Conservation (phyloP, 768 basidiomycete species). For the Boletellus ananas region DNA sequence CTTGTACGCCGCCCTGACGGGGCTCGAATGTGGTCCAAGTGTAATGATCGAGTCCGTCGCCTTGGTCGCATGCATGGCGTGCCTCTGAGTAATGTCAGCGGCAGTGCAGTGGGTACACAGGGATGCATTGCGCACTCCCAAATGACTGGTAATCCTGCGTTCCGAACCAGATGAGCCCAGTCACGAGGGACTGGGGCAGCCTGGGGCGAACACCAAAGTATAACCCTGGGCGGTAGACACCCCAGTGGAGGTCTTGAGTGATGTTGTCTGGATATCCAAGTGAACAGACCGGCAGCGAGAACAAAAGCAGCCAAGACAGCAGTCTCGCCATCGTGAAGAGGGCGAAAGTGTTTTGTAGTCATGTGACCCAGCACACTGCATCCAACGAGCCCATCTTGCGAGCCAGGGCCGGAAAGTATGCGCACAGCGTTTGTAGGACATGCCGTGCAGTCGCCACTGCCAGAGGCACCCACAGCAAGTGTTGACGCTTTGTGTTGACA, state of each 20-base stretch:
- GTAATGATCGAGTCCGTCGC: slow-evolving; percentile 75
- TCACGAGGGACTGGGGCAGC: slow-evolving; percentile 85
- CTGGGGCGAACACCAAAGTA: slow-evolving; percentile 91
- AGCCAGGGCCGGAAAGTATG: too few species aligned
- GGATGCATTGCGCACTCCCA: slow-evolving; percentile 44
- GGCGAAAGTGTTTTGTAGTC: neutral
- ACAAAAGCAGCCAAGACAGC: slow-evolving; percentile 27
- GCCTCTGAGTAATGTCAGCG: slow-evolving; percentile 43
- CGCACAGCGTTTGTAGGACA: too few species aligned
- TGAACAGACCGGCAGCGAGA: slow-evolving; percentile 15
- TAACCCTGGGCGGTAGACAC: slow-evolving; percentile 86
- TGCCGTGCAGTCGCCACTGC: too few species aligned
- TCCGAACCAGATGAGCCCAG: slow-evolving; percentile 93
- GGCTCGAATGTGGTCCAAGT: slow-evolving; percentile 88
- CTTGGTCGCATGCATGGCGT: slow-evolving; percentile 88
- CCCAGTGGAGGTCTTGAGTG: slow-evolving; percentile 54
- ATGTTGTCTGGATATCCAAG: slow-evolving; percentile 28
- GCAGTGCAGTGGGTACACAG: neutral
- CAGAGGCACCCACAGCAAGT: too few species aligned
- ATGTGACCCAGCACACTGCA: neutral
- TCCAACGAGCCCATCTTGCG: too few species aligned
- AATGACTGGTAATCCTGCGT: slow-evolving; percentile 78
- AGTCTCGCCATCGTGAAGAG: slow-evolving; percentile 10
- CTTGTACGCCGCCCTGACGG: slow-evolving; percentile 80
- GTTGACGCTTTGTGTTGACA: too few species aligned